phyloP scores from a whole-genome alignment of 2,329 filamentous ascomycete genomes.

The Coniochaeta prunicola region DNA sequence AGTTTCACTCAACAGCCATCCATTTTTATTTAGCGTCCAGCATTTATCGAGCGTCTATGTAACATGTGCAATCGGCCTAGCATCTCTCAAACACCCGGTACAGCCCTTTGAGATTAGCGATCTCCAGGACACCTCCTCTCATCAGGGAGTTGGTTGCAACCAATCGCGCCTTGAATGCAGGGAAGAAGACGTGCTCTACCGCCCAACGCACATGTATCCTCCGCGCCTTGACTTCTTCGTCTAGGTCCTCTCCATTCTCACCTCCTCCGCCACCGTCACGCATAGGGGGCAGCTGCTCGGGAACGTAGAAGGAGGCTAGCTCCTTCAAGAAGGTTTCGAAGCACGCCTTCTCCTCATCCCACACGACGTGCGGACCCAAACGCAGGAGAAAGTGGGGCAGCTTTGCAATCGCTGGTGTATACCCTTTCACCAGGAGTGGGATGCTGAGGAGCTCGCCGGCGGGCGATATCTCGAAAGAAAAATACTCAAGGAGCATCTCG shows the following conservation, averaged over 20 bases:
- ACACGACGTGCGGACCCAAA: conserved; percentile 81
- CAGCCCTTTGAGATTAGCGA: conserved; percentile 85
- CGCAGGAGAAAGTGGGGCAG: conserved; percentile 82
- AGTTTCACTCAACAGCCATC: not conserved
- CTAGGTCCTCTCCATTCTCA: conserved; percentile 30
- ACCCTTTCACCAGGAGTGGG: conserved; percentile 81
- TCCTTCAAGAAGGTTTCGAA: conserved; percentile 82
- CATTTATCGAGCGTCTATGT: not conserved
- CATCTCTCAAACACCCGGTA: conserved; percentile 95
- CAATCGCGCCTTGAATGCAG: conserved; percentile 74
- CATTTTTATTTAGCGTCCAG: not conserved
- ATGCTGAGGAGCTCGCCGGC: conserved; percentile 71
- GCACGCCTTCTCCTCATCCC: conserved; percentile 76
- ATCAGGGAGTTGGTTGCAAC: conserved; percentile 75
- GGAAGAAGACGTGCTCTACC: conserved; percentile 83
- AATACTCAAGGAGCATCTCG: conserved; percentile 90
- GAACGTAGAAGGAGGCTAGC: conserved; percentile 83
- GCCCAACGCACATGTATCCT: conserved; percentile 64
- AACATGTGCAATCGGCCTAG: conserved; percentile 28
- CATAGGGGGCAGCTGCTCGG: conserved; percentile 66
- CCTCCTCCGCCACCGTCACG: conserved; percentile 18
- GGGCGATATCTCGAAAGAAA: conserved; percentile 74
- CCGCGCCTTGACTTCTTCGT: conserved; percentile 48
- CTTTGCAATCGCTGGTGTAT: conserved; percentile 73
- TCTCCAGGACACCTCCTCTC: conserved; percentile 68